Evolutionary conservation across 1,284 basidiomycete species (phyloP), one percentile per base, ranked within the genome.

Genomic region (Tylopilus sp.): DNA sequence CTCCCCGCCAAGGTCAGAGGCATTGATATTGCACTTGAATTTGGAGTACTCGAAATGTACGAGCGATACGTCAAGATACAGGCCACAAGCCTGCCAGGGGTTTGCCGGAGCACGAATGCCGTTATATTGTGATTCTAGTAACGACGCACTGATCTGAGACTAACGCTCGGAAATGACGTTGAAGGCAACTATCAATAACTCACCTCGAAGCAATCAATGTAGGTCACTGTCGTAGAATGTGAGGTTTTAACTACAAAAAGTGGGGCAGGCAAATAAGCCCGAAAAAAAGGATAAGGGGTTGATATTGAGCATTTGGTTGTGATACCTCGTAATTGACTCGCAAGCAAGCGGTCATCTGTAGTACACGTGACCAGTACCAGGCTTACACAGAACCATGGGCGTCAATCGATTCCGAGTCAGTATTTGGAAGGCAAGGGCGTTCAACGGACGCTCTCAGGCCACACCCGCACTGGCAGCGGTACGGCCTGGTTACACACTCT

Each of bases 21-120:
- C 72, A 0, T 67, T 65, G 60, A 24, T 64, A 10, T 58, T 53
- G 6, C 29, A 29, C 29, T 77, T 61, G 49, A 76, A 77, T 26
- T 77, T 74, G 6, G 77, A 65, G 29, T 77, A 73, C 65, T 78
- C 74, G 51, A 77, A 78, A 78, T 72, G 66, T 78, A 78, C 44
- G 75, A 71, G 15, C 77, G 70, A 52, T 61, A 79, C n/a, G 66
- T 72, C 65, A 36, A 29, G 29, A 29, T 29, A 29, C 29, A 29
- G 29, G 47, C 59, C 32, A 60, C 15, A 39, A 1, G n/a, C 57
- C 29, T 55, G 6, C 57, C n/a, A 53, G 74, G 61, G 6, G 54
- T 55, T 54, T 79, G 74, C 58, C 79, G 74, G 16, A 76, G 70
- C 24, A 74, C 72, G 24, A 76, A 79, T 1, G 77, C 74, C 74